Evolutionary conservation across 208 protist species (phyloP).

Genomic region (Lotmaria passim): DNA sequence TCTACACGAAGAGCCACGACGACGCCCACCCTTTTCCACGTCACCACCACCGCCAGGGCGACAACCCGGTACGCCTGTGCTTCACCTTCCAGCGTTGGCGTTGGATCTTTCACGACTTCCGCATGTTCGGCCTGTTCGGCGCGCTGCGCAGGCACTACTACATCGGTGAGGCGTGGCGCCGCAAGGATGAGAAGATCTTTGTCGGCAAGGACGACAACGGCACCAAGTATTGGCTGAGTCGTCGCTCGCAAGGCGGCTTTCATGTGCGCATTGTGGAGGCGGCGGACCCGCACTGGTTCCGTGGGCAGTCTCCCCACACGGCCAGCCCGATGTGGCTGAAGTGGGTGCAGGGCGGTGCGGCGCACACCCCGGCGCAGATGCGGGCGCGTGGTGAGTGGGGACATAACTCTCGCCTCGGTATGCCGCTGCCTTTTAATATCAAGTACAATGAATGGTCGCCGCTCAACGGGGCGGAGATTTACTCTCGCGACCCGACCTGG

Average conservation of each 20-base stretch:
- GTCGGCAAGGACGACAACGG: conserved; percentile 92
- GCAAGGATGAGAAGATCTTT: conserved; percentile 93
- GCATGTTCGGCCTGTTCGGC: conserved; percentile 90
- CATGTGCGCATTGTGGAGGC: conserved; percentile 77
- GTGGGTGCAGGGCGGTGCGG: conserved; percentile 81
- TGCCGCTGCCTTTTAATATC: conserved; percentile 85
- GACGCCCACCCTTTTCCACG: conserved; percentile 68
- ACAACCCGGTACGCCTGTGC: conserved; percentile 73
- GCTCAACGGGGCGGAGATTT: conserved; percentile 68
- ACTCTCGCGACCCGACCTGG: conserved; percentile 84
- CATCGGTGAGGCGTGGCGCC: conserved; percentile 86
- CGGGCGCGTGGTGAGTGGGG: conserved; percentile 89
- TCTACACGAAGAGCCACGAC: conserved; percentile 80
- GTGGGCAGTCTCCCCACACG: conserved; percentile 70
- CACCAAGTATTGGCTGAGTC: conserved; percentile 89
- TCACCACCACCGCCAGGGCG: conserved; percentile 83
- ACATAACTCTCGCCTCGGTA: conserved; percentile 83
- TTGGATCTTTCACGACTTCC: conserved; percentile 91
- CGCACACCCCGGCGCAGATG: conserved; percentile 87
- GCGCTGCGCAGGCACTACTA: conserved; percentile 79
- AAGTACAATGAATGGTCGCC: conserved; percentile 82
- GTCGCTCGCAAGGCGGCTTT: conserved; percentile 57
- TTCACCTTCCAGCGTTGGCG: conserved; percentile 76
- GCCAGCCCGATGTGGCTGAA: conserved; percentile 84
- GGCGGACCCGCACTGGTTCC: conserved; percentile 88